A percentile compares a stretch with the other conserved stretches of the same genome.
phyloP scores from a whole-genome alignment of 1,284 basidiomycete species.

The Irpex sp. region DNA sequence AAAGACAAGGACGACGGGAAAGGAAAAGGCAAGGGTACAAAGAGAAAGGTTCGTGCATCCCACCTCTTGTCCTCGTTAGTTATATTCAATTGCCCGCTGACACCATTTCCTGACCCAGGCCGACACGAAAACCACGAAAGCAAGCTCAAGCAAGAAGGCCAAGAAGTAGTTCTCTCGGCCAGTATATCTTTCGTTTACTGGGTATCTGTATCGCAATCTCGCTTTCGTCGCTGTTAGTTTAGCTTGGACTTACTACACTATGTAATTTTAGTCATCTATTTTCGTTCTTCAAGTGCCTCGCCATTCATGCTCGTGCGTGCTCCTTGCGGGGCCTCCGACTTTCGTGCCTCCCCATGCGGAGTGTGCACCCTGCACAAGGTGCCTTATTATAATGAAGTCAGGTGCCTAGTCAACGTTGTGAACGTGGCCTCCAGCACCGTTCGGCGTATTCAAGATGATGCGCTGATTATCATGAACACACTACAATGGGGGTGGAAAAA shows the following conservation, averaged over 20 bases:
- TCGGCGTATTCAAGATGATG: too few species aligned
- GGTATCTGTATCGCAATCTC: not conserved
- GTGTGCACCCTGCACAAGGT: too few species aligned
- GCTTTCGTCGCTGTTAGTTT: not conserved
- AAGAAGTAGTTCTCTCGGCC: slow-evolving; percentile 8
- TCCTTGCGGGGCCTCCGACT: too few species aligned
- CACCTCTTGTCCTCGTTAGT: not conserved
- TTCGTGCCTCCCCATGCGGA: too few species aligned
- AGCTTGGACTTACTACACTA: not conserved
- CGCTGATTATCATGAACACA: too few species aligned
- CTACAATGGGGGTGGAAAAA: too few species aligned
- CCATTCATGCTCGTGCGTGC: too few species aligned
- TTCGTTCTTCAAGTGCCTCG: too few species aligned
- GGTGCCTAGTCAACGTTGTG: too few species aligned
- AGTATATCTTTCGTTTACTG: not conserved
- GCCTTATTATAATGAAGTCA: too few species aligned
- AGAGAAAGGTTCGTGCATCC: slow-evolving; percentile 59
- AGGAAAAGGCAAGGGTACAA: slow-evolving; percentile 42
- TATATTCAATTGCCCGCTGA: not conserved
- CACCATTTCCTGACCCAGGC: not conserved
- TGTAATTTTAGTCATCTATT: not conserved
- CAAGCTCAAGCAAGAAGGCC: slow-evolving; percentile 12
- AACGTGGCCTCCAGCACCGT: too few species aligned
- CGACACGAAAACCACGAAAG: slow-evolving; percentile 6
- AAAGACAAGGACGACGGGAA: slow-evolving; percentile 41